Evolutionary conservation across 163 green algal genomes (phyloP).

Genomic region (Volvox carteri): DNA sequence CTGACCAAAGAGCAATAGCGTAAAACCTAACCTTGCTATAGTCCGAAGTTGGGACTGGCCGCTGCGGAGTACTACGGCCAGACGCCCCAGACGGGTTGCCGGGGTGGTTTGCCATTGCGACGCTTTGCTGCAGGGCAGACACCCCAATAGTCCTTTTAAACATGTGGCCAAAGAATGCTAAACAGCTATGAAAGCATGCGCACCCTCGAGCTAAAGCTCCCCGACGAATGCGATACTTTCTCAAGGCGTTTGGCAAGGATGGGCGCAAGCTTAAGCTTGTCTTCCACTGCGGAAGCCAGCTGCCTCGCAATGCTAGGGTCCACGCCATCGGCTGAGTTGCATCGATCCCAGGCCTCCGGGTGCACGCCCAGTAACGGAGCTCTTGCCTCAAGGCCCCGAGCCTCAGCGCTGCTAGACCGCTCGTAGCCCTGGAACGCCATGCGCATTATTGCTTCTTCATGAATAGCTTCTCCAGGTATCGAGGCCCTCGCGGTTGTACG

Average conservation of each 20-base stretch:
- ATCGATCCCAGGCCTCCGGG: constrained; percentile 32
- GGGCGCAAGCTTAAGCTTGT: constrained; percentile 58
- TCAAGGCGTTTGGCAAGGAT: constrained; percentile 55
- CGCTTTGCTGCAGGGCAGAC: constrained; percentile 34
- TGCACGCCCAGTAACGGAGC: constrained; percentile 1
- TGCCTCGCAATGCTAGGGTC: constrained; percentile 17
- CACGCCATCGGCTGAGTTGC: constrained; percentile 40
- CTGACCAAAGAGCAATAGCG: background rate
- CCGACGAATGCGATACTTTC: constrained; percentile 49
- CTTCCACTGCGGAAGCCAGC: constrained; percentile 40
- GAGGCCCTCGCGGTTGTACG: background rate
- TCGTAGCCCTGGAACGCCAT: constrained; percentile 12
- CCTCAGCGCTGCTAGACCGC: constrained; percentile 27
- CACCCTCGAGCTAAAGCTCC: constrained; percentile 52
- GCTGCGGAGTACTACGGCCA: constrained; percentile 35
- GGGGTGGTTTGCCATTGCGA: background rate
- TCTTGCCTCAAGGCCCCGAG: constrained; percentile 19
- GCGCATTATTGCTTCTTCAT: constrained; percentile 22
- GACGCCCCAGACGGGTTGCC: constrained; percentile 4
- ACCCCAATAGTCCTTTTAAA: constrained; percentile 7
- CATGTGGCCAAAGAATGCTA: background rate
- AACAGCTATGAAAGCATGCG: background rate
- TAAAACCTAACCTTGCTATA: constrained; percentile 32
- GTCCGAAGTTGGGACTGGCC: constrained; percentile 3
- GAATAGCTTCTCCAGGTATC: constrained; percentile 18